Base-by-base conservation (phyloP, 1,284 basidiomycete genomes). In the Moesziomyces globuligerus region DNA sequence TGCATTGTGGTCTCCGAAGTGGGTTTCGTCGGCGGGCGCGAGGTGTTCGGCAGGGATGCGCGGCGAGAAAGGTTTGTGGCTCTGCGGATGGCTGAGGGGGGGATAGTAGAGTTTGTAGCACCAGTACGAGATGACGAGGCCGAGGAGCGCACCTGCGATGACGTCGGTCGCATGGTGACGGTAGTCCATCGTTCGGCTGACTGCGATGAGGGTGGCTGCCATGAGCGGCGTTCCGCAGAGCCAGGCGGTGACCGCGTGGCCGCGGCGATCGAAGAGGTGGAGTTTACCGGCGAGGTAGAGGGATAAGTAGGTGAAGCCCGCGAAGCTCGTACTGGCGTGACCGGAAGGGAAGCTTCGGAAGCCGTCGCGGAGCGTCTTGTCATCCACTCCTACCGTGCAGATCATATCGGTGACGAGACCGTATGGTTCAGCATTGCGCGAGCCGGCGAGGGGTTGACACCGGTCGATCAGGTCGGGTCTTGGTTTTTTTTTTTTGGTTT, bases 331-430 rank as follows among this genome's bases (percentile, higher is more conserved):
- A 76, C 91, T 92, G 1, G 92, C 89, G 84, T 98, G 95, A 0
- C 95, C 95, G 47, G 91, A 93, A 5, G 92, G 92, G 83, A 98
- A 97, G 79, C 91, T 93, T 74, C 92, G 88, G 86, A 94, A 98
- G 0, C 94, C 94, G 45, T 75, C 74, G 3, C 46, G 42, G 18
- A 82, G 48, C 6, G 32, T 54, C 42, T 52, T 49, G 23, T 49
- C 36, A 32, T 44, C n/a, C 1, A 62, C 38, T 2, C 50, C 40
- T n/a, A 73, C 72, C 11, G 91, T 92, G 83, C 95, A 98, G 51
- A 97, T 90, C 1, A 86, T 86, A 49, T 87, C 88, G 3, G 86
- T 90, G 0, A 89, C 89, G 10, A 98, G 85, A 0, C 91, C 91
- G 65, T 87, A 94, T 0, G 77, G 70, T 3, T 52, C 43, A 8